Conservation (phyloP, 805 yeast species). For the Cephaloascus albidus region DNA sequence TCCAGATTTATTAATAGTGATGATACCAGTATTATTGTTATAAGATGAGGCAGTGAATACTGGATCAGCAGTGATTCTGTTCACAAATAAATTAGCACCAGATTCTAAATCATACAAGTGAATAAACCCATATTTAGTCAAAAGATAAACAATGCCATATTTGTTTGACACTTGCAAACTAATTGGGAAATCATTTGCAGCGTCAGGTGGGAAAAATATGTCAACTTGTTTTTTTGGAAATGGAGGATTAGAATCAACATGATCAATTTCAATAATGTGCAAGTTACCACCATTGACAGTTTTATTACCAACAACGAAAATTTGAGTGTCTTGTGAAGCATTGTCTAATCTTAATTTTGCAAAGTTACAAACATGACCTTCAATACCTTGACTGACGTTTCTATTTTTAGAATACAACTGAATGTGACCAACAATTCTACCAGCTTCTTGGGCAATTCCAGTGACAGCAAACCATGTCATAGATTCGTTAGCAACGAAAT, state of each 20-base stretch:
- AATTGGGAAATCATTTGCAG: constrained; percentile 93
- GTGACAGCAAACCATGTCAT: constrained; percentile 91
- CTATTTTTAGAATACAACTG: constrained; percentile 85
- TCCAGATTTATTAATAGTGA: constrained; percentile 91
- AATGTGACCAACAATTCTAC: constrained; percentile 91
- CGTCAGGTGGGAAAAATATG: constrained; percentile 94
- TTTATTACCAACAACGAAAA: constrained; percentile 90
- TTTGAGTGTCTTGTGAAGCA: constrained; percentile 65
- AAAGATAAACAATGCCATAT: constrained; percentile 79
- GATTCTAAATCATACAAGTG: constrained; percentile 92
- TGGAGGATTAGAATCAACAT: constrained; percentile 72
- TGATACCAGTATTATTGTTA: constrained; percentile 69
- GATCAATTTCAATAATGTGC: constrained; percentile 95
- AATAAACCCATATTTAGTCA: constrained; percentile 94
- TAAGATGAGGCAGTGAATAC: constrained; percentile 82
- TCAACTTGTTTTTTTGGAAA: constrained; percentile 87
- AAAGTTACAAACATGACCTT: constrained; percentile 94
- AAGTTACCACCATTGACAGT: constrained; percentile 66
- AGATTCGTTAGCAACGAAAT: constrained; percentile 71
- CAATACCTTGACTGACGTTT: constrained; percentile 91
- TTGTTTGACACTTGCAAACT: constrained; percentile 77
- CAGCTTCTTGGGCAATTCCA: constrained; percentile 91
- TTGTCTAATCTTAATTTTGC: constrained; percentile 69
- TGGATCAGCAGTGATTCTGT: constrained; percentile 92
- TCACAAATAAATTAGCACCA: constrained; percentile 87